Percentiles rank a stretch among this genome's conserved stretches.
These are phyloP conservation scores for Gaeumannomyces sp. DNA, from an alignment of 2,329 filamentous ascomycete species.

Conservation along the genomic window DNA sequence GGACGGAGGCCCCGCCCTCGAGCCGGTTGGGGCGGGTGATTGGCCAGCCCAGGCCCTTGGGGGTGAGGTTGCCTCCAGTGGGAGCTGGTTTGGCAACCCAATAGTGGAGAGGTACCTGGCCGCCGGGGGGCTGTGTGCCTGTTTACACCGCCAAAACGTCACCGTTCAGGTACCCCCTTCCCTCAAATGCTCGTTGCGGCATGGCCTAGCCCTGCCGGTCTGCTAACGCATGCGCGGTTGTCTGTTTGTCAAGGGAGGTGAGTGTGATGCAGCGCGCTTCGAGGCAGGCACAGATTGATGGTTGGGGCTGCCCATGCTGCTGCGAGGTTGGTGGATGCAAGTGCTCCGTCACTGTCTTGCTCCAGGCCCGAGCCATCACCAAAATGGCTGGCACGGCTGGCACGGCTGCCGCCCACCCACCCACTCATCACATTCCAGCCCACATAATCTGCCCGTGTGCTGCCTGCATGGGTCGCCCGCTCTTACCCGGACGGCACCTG, in stretches of 20 bases:
- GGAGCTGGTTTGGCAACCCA: background rate
- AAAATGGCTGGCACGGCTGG: too few species aligned
- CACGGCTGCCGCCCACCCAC: background rate
- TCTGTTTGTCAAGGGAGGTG: background rate
- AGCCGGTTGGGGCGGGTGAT: background rate
- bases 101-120: background rate
- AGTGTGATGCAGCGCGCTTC: background rate
- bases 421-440: background rate
- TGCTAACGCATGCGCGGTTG: background rate
- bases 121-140: background rate
- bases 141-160: constrained; percentile 1
- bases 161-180: background rate
- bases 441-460: too few species aligned
- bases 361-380: too few species aligned
- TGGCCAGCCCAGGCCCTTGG: background rate
- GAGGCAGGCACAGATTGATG: background rate
- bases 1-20: constrained; percentile 2
- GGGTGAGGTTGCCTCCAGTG: background rate
- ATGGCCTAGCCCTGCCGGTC: background rate
- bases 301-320: too few species aligned
- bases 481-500: background rate
- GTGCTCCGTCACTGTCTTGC: background rate
- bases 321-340: background rate
- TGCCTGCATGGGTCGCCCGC: too few species aligned
- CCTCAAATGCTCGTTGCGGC: too few species aligned